phyloP scores from a whole-genome alignment of 2,329 filamentous ascomycete species.

The Diplodia sapinea region DNA sequence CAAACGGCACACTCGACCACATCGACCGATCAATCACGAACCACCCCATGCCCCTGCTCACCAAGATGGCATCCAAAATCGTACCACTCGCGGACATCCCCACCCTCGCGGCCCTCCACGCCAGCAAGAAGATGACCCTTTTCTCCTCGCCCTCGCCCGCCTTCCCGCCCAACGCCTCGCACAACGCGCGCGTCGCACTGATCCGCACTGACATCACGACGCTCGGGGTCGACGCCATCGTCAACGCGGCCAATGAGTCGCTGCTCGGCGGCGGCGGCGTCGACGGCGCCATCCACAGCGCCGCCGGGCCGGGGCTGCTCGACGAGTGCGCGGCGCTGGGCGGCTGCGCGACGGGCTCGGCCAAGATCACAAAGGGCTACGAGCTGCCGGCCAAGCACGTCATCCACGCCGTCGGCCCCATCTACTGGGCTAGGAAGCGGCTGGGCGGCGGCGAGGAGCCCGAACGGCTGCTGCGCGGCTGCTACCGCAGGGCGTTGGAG shows the following conservation, averaged over 20 bases:
- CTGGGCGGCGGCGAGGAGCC: constrained; percentile 41
- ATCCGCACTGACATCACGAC: constrained; percentile 81
- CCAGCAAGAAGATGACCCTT: constrained; percentile 48
- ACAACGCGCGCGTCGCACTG: constrained; percentile 75
- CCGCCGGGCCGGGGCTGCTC: constrained; percentile 72
- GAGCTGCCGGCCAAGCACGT: constrained; percentile 76
- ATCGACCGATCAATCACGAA: not conserved
- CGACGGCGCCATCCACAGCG: constrained; percentile 75
- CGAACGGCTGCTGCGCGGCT: constrained; percentile 58
- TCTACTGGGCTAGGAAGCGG: constrained; percentile 63
- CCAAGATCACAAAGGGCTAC: constrained; percentile 83
- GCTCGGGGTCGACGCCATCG: constrained; percentile 78
- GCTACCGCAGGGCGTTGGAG: constrained; percentile 75
- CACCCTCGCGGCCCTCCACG: constrained; percentile 57
- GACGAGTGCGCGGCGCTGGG: constrained; percentile 73
- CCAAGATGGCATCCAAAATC: constrained; percentile 31
- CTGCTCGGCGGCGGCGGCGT: constrained; percentile 91
- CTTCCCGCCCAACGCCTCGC: constrained; percentile 51
- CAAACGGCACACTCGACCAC: not conserved
- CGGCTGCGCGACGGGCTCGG: constrained; percentile 77
- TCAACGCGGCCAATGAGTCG: constrained; percentile 85
- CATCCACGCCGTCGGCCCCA: constrained; percentile 89
- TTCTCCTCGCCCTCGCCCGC: constrained; percentile 37
- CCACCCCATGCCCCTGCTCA: constrained; percentile 10
- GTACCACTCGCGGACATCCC: constrained; percentile 63